Evolutionary conservation across 768 basidiomycete genomes (phyloP), one percentile per base, ranked within the genome.

Genomic region (Tylopilus cervinicoccineus): DNA sequence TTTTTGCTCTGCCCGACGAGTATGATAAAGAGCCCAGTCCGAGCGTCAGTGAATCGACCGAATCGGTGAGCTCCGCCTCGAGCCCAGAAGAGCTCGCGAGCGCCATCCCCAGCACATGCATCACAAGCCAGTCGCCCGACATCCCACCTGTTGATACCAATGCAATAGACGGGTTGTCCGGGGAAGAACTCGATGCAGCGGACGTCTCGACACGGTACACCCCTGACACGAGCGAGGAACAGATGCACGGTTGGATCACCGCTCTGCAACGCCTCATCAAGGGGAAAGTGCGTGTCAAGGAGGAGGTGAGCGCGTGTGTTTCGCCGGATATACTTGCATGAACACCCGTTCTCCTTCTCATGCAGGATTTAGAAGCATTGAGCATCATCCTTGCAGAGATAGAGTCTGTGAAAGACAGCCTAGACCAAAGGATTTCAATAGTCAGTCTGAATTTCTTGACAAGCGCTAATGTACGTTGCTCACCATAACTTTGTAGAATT

Each of bases 221-320:
- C 4, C 22, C 44, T 5, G 44, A 32, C 1, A 16, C 40, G 13
- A 3, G 12, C 22, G 53, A 52, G 29, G 55, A 55, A 17, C 50
- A 51, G 40, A 22, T 63, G 0, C n/a, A 16, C 1, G 10, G 22
- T 23, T 66, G 65, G 65, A 47, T 57, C n/a, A 0, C 23, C 5
- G 53, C 48, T 13, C 34, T 66, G 27, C 65, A 66, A n/a, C 64
- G 66, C 37, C 66, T 66, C 38, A 20, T 66, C 48, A 66, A 67
- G 43, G 66, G 50, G 1, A 62, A 57, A 41, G 48, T 65, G 28
- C 57, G 17, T 10, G 17, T 67, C 41, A 50, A 43, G 27, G 59
- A 64, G 17, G 52, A 60, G 56, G 61, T 60, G 45, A 50, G 54
- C 24, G 16, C 9, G 19, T 16, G 7, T 29, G 2, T 38, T 32